Base-by-base conservation (phyloP, 352 stramenopile genomes). In the Phytophthora sojae region DNA sequence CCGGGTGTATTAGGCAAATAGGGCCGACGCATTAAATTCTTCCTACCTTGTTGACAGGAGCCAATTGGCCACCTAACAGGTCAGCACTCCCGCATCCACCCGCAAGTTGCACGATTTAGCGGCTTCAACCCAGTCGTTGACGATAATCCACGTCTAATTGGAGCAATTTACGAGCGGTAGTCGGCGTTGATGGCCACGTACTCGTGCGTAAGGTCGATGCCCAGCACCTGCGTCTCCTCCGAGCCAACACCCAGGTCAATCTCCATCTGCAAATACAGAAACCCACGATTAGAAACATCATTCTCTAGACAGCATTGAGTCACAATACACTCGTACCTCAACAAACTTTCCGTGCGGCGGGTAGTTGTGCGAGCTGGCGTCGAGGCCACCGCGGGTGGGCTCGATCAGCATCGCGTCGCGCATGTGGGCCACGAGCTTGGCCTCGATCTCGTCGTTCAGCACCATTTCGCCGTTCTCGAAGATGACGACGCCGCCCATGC, bases 121-220 rank as follows among this genome's bases (percentile, higher is more conserved):
- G 51, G 42, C 61, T 70, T 12, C 57, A 45, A 53, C 54, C 30
- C 35, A 61, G 51, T 65, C 7, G 17, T 59, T 58, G 39, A 53
- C 56, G 50, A 70, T 62, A 52, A 47, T 50, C 35, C 17, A 50
- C 25, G 29, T 29, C 57, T 61, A 64, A 42, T 63, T 49, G 15
- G 30, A 19, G 9, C 47, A 45, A 17, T 12, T 75, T 96, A 99
- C 79, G 96, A 99, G 51, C 98, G 92, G 77, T 99, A 99, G 76
- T 99, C 97, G 54, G 97, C 98, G 85, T 99, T 99, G 69, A 99
- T 98, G 37, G 92, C 86, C 37, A 99, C 97, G 73, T 99, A 99
- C 82, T 99, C 97, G 77, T 98, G 91, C 45, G 97, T 99, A 68
- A 99, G 86, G 75, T 99, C 98, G 74, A 97, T 99, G 51, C 98